Base-by-base conservation (phyloP, 371 early-diverging fungal species). In the Blakeslea trispora region DNA sequence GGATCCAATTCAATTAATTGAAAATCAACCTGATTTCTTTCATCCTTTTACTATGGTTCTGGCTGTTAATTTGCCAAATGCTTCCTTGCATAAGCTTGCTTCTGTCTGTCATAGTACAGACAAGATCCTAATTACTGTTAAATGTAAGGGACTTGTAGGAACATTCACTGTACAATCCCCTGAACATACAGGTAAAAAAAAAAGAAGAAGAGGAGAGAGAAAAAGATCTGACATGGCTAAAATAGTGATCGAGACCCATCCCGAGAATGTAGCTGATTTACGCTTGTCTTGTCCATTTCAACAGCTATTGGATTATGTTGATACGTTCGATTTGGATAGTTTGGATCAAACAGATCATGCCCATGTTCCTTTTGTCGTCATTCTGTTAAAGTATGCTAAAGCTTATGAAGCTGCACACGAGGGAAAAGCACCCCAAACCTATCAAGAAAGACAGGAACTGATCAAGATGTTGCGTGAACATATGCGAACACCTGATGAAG, bases 171-270 rank as follows among this genome's bases (percentile, higher is more conserved):
- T 93, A 17, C 81, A 74, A 40, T 72, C 86, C 19, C 83, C 84
- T 13, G 94, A 95, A 57, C 94, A 94, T 68, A 68, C 83, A 19
- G 71, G 87, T 91, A 77, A 60, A n/a, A n/a, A n/a, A n/a, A n/a
- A n/a, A n/a, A n/a, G n/a, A n/a, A n/a, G n/a, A n/a, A n/a, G n/a
- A n/a, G n/a, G n/a, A n/a, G n/a, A n/a, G n/a, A n/a, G n/a, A n/a
- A n/a, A n/a, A 57, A 5, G 35, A 23, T 37, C 5, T 15, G 50
- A 15, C 14, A 17, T 22, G 56, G 15, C 32, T 14, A 37, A 11
- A 28, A 19, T 71, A 91, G 94, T 96, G 35, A 84, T 95, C 28
- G 98, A 98, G 64, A 82, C 92, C 3, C 96, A 98, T 65, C 91
- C 90, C 4, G 94, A 90, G 22, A 82, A 76, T 45, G 71, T 71